phyloP scores from a whole-genome alignment of 2,329 filamentous ascomycete species.

The Talaromyces funiculosus region DNA sequence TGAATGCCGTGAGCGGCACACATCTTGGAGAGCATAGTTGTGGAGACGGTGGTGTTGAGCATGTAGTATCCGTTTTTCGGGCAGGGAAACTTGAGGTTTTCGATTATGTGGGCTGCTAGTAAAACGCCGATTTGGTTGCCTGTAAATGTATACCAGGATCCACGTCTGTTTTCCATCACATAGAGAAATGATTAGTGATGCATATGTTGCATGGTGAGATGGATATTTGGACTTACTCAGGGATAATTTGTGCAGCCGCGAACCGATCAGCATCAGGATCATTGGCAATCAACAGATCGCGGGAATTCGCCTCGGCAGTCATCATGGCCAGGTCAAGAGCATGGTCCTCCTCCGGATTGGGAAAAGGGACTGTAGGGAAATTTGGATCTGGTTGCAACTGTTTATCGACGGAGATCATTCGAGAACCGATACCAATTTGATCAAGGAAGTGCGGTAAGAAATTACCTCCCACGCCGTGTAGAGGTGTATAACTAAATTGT shows the following conservation, averaged over 20 bases:
- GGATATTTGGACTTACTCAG: conserved; percentile 25
- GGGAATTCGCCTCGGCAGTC: conserved; percentile 47
- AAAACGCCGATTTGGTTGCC: conserved; percentile 61
- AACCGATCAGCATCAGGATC: conserved; percentile 63
- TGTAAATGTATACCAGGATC: conserved; percentile 56
- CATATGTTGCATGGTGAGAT: too few relatives aligned
- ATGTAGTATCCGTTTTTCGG: conserved; percentile 45
- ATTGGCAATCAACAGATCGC: conserved; percentile 54
- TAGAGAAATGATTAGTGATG: neutral
- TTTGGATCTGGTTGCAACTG: conserved; percentile 57
- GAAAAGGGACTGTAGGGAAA: conserved; percentile 60
- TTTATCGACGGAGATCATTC: conserved; percentile 32
- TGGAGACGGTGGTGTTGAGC: conserved; percentile 59
- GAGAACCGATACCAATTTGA: conserved; percentile 25
- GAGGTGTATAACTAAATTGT: conserved; percentile 40
- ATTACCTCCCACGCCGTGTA: conserved; percentile 37
- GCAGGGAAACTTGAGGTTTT: conserved; percentile 35
- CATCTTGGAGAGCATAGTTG: conserved; percentile 56
- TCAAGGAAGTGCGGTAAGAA: conserved; percentile 31
- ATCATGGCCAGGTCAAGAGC: conserved; percentile 55
- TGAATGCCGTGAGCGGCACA: conserved; percentile 51
- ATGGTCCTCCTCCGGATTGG: conserved; percentile 61
- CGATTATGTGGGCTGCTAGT: conserved; percentile 53
- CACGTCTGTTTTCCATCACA: conserved; percentile 24
- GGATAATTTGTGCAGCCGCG: conserved; percentile 54